Conservation (phyloP, 2,329 filamentous ascomycete genomes). For the Aureobasidium namibiae region DNA sequence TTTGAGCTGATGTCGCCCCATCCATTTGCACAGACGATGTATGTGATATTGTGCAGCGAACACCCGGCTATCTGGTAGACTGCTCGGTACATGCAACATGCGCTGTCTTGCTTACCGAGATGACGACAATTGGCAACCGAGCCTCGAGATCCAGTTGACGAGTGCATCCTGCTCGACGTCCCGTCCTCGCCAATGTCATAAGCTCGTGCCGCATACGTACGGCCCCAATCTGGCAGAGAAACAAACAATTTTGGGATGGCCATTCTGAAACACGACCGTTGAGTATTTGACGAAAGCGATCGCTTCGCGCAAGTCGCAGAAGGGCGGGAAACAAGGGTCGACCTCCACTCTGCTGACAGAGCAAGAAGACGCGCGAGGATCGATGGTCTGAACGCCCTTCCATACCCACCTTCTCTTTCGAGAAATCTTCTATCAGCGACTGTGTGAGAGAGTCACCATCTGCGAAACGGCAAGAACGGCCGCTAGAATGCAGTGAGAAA, state of each 20-base stretch:
- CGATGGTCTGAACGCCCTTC: background rate
- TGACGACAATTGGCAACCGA: slow-evolving; percentile 1
- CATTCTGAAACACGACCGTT: slow-evolving; percentile 11
- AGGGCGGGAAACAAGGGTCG: background rate
- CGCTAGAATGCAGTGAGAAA: slow-evolving; percentile 7
- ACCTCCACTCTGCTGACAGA: slow-evolving; percentile 10
- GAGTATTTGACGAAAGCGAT: background rate
- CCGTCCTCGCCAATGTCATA: slow-evolving; percentile 6
- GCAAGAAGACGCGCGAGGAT: background rate
- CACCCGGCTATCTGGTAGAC: background rate
- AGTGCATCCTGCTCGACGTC: background rate
- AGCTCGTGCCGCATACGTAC: slow-evolving; percentile 4
- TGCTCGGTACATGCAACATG: background rate
- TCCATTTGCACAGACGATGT: background rate
- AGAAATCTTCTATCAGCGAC: slow-evolving; percentile 11
- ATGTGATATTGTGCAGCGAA: background rate
- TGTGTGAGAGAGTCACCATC: background rate
- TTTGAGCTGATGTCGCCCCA: background rate
- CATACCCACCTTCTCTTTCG: slow-evolving; percentile 8
- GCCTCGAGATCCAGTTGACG: background rate
- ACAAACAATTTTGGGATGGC: background rate
- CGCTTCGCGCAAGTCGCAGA: background rate
- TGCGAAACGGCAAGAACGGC: background rate
- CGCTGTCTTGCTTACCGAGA: slow-evolving; percentile 3
- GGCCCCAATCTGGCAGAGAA: background rate